A percentile compares a stretch with the other conserved stretches of the same genome.
Conservation (phyloP, 176 grass and related monocot genomes). For the Phragmites australis region DNA sequence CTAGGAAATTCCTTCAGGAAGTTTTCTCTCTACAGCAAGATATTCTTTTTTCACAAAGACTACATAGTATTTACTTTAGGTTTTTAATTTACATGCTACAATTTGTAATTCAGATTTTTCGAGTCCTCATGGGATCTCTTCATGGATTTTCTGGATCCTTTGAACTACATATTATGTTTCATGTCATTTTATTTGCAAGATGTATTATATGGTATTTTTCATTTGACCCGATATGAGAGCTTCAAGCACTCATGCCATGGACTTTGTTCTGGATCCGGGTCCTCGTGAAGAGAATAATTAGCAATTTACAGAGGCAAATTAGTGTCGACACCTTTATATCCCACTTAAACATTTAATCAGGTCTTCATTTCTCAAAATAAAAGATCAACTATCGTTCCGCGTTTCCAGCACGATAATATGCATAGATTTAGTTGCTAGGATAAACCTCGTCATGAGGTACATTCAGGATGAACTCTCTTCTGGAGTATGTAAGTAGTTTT, state of each 20-base stretch:
- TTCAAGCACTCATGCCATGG: not conserved
- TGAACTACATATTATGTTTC: not conserved
- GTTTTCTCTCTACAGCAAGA: not conserved
- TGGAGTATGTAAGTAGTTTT: not conserved
- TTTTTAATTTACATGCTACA: not conserved
- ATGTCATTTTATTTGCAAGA: too few relatives aligned
- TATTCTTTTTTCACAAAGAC: not conserved
- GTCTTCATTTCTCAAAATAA: not conserved
- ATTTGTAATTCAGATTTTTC: not conserved
- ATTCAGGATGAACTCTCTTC: not conserved
- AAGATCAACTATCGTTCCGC: not conserved
- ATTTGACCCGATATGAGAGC: not conserved
- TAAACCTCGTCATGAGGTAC: not conserved
- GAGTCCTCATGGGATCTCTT: too few relatives aligned
- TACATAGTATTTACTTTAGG: not conserved
- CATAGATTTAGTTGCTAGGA: not conserved
- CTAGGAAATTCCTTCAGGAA: not conserved
- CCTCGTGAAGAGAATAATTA: not conserved
- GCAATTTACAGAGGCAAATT: not conserved
- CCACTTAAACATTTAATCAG: not conserved
- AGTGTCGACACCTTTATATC: not conserved
- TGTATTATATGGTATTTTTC: not conserved
- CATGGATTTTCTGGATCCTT: not conserved
- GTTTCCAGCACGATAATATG: not conserved
- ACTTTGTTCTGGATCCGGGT: not conserved